Percentiles rank a stretch among this genome's conserved stretches.
Evolutionary conservation across 768 basidiomycete species (phyloP).

Genomic region (Lentinus tigrinus): DNA sequence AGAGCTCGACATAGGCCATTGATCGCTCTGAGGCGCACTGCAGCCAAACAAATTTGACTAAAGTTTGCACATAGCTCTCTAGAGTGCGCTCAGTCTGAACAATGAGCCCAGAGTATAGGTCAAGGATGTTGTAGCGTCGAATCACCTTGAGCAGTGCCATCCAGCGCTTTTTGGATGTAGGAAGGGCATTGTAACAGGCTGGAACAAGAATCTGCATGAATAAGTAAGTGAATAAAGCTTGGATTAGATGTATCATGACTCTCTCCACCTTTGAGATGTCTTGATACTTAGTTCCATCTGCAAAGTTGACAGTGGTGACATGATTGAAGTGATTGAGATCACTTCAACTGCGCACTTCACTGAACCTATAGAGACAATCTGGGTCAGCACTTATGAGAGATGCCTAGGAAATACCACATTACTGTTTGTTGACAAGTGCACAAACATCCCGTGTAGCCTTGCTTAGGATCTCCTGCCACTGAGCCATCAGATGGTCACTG

Average conservation of each 20-base stretch:
- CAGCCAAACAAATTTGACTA: no score
- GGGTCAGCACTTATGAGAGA: not conserved
- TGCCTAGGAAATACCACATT: not conserved
- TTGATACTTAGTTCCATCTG: slow-evolving; percentile 3
- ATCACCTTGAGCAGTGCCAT: not conserved
- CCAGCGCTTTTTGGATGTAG: not conserved
- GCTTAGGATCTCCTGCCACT: not conserved
- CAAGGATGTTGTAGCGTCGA: not conserved
- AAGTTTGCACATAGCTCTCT: no score
- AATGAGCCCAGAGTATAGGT: not conserved
- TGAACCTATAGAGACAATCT: not conserved
- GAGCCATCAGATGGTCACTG: slow-evolving; percentile 8
- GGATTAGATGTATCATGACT: not conserved
- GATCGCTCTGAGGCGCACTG: no score
- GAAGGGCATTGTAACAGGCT: not conserved
- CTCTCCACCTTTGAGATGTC: slow-evolving; percentile 1
- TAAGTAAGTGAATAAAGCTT: not conserved
- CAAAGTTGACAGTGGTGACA: not conserved
- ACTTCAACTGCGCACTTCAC: not conserved
- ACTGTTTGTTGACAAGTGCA: not conserved
- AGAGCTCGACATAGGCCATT: no score
- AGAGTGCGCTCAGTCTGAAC: no score
- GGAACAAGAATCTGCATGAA: not conserved
- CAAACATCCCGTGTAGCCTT: not conserved
- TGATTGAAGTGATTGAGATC: not conserved